These are phyloP conservation scores for Hyphopichia burtonii DNA, from an alignment of 1,139 yeast genomes.

Conservation along the genomic window DNA sequence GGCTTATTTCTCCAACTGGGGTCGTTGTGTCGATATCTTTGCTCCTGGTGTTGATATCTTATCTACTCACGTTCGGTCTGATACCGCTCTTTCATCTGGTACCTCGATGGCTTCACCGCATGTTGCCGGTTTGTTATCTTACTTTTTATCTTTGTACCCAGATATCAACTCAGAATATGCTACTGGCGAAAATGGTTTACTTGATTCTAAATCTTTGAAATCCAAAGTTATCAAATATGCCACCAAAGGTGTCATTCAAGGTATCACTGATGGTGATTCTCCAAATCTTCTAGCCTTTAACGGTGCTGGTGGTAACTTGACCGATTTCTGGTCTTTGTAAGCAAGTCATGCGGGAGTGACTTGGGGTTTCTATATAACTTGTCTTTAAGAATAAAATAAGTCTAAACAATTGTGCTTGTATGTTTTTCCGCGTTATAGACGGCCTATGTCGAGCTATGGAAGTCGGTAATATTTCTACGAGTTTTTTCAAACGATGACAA, in stretches of 20 bases:
- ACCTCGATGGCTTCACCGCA: slow-evolving; percentile 99
- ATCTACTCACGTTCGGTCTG: slow-evolving; percentile 86
- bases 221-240: slow-evolving; percentile 36
- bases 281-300: slow-evolving; percentile 46
- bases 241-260: slow-evolving; percentile 30
- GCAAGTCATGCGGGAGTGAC: not conserved
- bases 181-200: slow-evolving; percentile 12
- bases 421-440: not conserved
- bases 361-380: too few relatives aligned
- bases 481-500: too few relatives aligned
- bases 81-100: slow-evolving; percentile 90
- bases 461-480: too few relatives aligned
- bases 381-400: too few relatives aligned
- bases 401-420: too few relatives aligned
- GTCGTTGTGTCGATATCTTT: slow-evolving; percentile 80
- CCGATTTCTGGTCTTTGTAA: slow-evolving; percentile 5
- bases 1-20: slow-evolving; percentile 81
- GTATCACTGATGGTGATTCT: slow-evolving; percentile 37
- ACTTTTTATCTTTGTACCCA: slow-evolving; percentile 91
- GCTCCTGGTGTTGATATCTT: slow-evolving; percentile 83
- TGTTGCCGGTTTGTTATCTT: slow-evolving; percentile 85
- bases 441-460: too few relatives aligned
- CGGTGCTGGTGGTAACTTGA: slow-evolving; percentile 18
- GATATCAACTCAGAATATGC: slow-evolving; percentile 66
- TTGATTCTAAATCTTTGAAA: slow-evolving; percentile 37